Percentiles rank a stretch among this genome's conserved stretches.
Conservation (phyloP, 805 yeast species). For the Pichia deserticola region DNA sequence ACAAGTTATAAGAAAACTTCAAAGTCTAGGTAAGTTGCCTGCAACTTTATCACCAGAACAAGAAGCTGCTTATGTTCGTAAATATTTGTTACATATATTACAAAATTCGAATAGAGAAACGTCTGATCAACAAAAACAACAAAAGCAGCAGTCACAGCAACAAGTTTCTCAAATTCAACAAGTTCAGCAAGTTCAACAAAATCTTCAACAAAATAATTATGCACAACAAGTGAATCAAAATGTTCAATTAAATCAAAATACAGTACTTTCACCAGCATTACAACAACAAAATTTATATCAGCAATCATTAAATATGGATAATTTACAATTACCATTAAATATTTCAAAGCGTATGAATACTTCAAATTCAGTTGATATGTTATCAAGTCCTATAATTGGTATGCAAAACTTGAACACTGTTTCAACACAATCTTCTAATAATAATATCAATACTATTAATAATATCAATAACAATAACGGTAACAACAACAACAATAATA, state of each 20-base stretch:
- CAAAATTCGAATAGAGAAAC: conserved; percentile 15
- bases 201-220: conserved; percentile 8
- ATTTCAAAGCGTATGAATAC: neutral
- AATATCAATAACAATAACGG: too few relatives aligned
- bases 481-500: neutral
- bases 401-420: conserved; percentile 1
- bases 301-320: neutral
- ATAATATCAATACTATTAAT: too few relatives aligned
- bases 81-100: conserved; percentile 26
- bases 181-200: conserved; percentile 13
- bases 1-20: conserved; percentile 28
- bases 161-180: conserved; percentile 8
- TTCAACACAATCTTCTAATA: too few relatives aligned
- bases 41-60: conserved; percentile 27
- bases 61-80: conserved; percentile 28
- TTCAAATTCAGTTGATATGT: neutral
- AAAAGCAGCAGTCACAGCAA: conserved; percentile 8
- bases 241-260: neutral
- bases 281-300: neutral
- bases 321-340: neutral
- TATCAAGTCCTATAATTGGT: conserved; percentile 4
- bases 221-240: neutral
- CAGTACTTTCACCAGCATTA: neutral
- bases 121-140: conserved; percentile 14
- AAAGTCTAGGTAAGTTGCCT: conserved; percentile 28